Conservation (phyloP, 106 monocot genomes). For the Allium sativum region DNA sequence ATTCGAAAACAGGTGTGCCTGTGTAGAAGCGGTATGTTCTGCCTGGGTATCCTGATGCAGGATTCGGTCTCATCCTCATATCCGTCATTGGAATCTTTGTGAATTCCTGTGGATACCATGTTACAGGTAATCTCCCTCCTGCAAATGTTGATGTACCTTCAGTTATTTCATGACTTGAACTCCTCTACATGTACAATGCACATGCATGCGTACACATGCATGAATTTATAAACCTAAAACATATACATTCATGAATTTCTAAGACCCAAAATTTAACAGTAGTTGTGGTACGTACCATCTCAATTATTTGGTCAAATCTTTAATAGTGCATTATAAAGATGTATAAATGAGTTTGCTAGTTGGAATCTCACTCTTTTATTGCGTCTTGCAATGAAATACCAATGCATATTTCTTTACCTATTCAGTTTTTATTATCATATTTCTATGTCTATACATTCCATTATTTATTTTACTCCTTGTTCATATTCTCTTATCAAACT, state of each 20-base stretch:
- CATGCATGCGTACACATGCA: neutral
- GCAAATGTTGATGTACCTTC: neutral
- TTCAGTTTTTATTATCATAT: too few species aligned
- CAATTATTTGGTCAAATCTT: too few species aligned
- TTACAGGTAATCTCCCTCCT: conserved; percentile 84
- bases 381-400: too few species aligned
- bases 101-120: conserved; percentile 89
- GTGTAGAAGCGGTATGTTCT: conserved; percentile 78
- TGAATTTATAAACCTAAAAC: too few species aligned
- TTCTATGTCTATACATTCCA: too few species aligned
- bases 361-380: too few species aligned
- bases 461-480: neutral
- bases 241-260: neutral
- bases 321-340: too few species aligned
- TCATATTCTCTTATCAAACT: neutral
- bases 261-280: neutral
- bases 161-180: too few species aligned
- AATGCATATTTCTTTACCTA: too few species aligned
- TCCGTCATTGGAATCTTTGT: conserved; percentile 72
- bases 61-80: conserved; percentile 86
- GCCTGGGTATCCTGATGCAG: conserved; percentile 62
- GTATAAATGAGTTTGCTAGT: too few species aligned
- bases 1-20: conserved; percentile 20
- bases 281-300: too few species aligned
- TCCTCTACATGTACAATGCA: neutral